Evolutionary conservation across 2,329 filamentous ascomycete genomes (phyloP).

Genomic region (Drechslerella dactyloides): DNA sequence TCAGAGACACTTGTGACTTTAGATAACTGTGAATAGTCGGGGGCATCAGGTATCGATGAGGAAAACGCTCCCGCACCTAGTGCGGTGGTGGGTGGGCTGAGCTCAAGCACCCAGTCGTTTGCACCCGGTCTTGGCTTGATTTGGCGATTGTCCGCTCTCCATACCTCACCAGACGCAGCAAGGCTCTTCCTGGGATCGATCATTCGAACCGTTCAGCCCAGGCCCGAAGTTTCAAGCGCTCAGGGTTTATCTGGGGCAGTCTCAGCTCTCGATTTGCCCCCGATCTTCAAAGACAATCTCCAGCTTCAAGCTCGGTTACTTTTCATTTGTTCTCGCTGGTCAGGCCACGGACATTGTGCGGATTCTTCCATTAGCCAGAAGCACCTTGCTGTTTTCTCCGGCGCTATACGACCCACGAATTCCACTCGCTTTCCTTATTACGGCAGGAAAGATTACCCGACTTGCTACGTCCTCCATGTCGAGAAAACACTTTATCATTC

Average conservation of each 20-base stretch:
- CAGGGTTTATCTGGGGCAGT: background rate
- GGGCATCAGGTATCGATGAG: background rate
- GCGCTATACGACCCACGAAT: background rate
- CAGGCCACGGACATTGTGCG: slow-evolving; percentile 1
- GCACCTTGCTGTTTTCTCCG: background rate
- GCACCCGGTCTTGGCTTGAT: slow-evolving; percentile 45
- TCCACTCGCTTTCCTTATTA: background rate
- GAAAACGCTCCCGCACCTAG: background rate
- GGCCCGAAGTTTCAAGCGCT: slow-evolving; percentile 2
- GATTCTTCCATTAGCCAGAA: background rate
- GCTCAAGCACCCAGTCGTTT: slow-evolving; percentile 8
- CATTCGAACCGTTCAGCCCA: slow-evolving; percentile 23
- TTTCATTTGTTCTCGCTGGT: slow-evolving; percentile 5
- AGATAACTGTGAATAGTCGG: slow-evolving; percentile 16
- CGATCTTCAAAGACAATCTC: slow-evolving; percentile 5
- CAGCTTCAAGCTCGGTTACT: background rate
- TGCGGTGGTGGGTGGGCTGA: slow-evolving; percentile 27
- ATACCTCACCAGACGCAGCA: slow-evolving; percentile 20
- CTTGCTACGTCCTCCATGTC: background rate
- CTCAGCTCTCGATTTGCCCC: slow-evolving; percentile 7
- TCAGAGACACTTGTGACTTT: slow-evolving; percentile 2
- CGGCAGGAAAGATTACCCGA: slow-evolving; percentile 37
- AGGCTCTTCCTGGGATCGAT: slow-evolving; percentile 37
- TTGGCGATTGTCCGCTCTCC: slow-evolving; percentile 40
- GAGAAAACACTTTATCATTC: slow-evolving; percentile 19